Conservation (phyloP, 2,329 filamentous ascomycete genomes). For the Lachnellula hyalina region DNA sequence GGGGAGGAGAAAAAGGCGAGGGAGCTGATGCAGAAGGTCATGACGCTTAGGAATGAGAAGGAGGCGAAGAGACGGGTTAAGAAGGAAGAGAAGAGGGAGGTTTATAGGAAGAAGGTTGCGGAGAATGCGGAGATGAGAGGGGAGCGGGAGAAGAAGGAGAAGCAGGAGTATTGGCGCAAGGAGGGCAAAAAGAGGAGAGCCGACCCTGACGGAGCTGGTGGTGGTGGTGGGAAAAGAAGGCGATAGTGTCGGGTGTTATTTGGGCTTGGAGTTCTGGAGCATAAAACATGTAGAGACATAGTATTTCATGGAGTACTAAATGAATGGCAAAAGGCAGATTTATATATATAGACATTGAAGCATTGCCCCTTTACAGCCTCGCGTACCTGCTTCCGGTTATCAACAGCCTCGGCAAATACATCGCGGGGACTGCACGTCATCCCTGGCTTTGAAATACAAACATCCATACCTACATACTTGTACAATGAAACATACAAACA, state of each 20-base stretch:
- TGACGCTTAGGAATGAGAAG: constrained; percentile 86
- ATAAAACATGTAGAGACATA: background rate
- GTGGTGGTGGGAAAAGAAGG: constrained; percentile 34
- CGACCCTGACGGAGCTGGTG: constrained; percentile 44
- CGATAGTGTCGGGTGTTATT: constrained; percentile 1
- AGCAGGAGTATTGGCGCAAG: constrained; percentile 84
- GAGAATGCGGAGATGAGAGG: constrained; percentile 80
- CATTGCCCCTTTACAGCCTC: background rate
- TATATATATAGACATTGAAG: no score
- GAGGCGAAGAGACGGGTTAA: constrained; percentile 74
- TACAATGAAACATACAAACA: no score
- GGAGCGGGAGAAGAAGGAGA: constrained; percentile 83
- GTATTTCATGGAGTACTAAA: background rate
- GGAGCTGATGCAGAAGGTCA: constrained; percentile 86
- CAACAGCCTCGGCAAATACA: background rate
- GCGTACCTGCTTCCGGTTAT: background rate
- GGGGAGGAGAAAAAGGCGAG: constrained; percentile 87
- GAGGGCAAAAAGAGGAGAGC: constrained; percentile 77
- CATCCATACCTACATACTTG: no score
- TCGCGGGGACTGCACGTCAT: background rate
- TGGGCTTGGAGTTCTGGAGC: background rate
- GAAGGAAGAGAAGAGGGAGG: constrained; percentile 80
- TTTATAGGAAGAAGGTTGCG: constrained; percentile 77
- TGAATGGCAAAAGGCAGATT: background rate
- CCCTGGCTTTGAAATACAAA: background rate